These are phyloP conservation scores for Cytospora paraplurivora DNA, from an alignment of 2,329 filamentous ascomycete genomes.

Conservation along the genomic window DNA sequence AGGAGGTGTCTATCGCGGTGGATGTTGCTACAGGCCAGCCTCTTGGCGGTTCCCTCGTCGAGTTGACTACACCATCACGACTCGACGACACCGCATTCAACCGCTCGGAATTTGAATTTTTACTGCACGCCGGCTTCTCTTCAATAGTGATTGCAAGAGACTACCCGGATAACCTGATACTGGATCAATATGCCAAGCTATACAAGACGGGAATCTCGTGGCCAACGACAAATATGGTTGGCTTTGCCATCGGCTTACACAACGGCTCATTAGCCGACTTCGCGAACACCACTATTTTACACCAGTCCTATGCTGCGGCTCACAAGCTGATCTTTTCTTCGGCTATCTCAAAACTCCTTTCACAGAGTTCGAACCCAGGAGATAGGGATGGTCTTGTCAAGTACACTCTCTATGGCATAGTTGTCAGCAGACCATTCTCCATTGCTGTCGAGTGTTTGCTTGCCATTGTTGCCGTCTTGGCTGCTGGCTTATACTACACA, in stretches of 20 bases:
- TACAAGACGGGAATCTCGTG: slow-evolving; percentile 10
- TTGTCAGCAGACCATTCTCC: slow-evolving; percentile 40
- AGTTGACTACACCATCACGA: slow-evolving; percentile 12
- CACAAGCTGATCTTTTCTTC: slow-evolving; percentile 40
- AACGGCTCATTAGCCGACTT: slow-evolving; percentile 33
- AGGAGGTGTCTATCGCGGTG: slow-evolving; percentile 46
- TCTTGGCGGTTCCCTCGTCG: slow-evolving; percentile 8
- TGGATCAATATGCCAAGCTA: slow-evolving; percentile 35
- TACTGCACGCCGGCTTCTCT: slow-evolving; percentile 36
- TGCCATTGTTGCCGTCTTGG: slow-evolving; percentile 30
- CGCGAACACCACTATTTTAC: slow-evolving; percentile 6
- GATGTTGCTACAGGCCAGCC: slow-evolving; percentile 25
- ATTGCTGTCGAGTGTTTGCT: slow-evolving; percentile 37
- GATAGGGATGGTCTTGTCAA: slow-evolving; percentile 20
- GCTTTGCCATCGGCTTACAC: slow-evolving; percentile 36
- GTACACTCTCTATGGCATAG: slow-evolving; percentile 34
- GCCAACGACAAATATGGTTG: slow-evolving; percentile 40
- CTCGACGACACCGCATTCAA: slow-evolving; percentile 39
- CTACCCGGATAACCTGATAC: slow-evolving; percentile 29
- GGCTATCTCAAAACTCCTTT: slow-evolving; percentile 31
- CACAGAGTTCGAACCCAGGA: background rate
- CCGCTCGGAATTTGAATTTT: slow-evolving; percentile 38
- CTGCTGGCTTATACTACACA: slow-evolving; percentile 28
- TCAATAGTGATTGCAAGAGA: slow-evolving; percentile 29
- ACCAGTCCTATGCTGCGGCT: slow-evolving; percentile 30